phyloP scores from a whole-genome alignment of 805 yeast species.

The Zygosaccharomyces gambellarensis region DNA sequence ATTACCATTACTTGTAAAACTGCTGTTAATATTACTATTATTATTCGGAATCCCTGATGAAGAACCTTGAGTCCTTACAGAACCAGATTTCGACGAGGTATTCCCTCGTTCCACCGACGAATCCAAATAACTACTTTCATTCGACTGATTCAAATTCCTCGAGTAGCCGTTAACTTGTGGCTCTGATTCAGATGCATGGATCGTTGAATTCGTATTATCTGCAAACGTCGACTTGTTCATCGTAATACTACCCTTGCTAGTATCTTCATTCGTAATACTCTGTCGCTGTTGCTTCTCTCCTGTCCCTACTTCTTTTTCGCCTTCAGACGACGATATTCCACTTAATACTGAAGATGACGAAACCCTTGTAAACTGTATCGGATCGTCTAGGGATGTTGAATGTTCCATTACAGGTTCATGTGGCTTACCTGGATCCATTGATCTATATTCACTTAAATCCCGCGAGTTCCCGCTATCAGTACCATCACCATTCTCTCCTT shows the following conservation, averaged over 20 bases:
- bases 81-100: conserved; percentile 7
- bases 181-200: conserved; percentile 19
- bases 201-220: conserved; percentile 27
- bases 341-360: conserved; percentile 35
- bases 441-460: conserved; percentile 25
- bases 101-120: conserved; percentile 10
- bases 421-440: conserved; percentile 46
- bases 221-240: conserved; percentile 18
- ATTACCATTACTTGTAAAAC: conserved; percentile 7
- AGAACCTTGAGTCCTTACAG: conserved; percentile 1
- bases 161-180: conserved; percentile 7
- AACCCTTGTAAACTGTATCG: conserved; percentile 40
- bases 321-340: conserved; percentile 19
- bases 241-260: not conserved
- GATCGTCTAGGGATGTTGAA: conserved; percentile 36
- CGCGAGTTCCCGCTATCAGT: not conserved
- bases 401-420: conserved; percentile 5
- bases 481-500: conserved; percentile 7
- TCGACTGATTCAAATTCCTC: conserved; percentile 6
- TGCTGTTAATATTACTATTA: not conserved
- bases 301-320: not conserved
- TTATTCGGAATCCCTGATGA: conserved; percentile 6
- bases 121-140: conserved; percentile 8
- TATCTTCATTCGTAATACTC: not conserved
- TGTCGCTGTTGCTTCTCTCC: not conserved